Evolutionary conservation across 1,139 yeast genomes (phyloP).

Genomic region (Geotrichum fermentans): DNA sequence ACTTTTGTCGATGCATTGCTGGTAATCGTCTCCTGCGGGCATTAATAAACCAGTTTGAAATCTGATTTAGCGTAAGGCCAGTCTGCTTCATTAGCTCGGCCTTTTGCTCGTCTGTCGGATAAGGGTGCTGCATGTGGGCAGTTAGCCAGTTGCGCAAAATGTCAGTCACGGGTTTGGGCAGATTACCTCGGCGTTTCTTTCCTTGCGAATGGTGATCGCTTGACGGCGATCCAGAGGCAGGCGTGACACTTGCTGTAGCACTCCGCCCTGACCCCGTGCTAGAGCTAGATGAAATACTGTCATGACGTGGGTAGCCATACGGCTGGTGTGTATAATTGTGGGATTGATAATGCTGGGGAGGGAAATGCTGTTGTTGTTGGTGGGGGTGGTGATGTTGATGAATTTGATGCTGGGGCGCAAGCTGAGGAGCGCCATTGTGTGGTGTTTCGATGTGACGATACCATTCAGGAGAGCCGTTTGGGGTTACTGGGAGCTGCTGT

Average conservation of each 20-base stretch:
- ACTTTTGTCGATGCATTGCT: conserved; percentile 24
- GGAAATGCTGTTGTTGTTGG: background rate
- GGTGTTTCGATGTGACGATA: background rate
- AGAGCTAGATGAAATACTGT: background rate
- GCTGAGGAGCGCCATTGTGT: background rate
- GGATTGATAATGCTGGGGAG: background rate
- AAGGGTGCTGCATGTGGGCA: conserved; percentile 84
- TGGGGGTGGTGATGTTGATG: background rate
- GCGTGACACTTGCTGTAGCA: background rate
- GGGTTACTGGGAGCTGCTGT: background rate
- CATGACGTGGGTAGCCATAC: background rate
- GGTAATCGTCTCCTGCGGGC: conserved; percentile 80
- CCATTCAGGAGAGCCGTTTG: background rate
- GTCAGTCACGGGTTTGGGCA: conserved; percentile 85
- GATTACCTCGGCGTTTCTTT: conserved; percentile 57
- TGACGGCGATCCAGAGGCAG: background rate
- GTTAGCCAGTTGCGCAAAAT: conserved; percentile 79
- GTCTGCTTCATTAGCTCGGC: conserved; percentile 72
- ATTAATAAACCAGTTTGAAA: conserved; percentile 94
- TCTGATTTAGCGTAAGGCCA: conserved; percentile 84
- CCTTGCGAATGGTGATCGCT: background rate
- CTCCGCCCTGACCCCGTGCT: background rate
- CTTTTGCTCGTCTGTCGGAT: conserved; percentile 89
- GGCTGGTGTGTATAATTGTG: background rate
- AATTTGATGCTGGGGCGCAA: background rate